Base-by-base conservation (phyloP, 1,284 basidiomycete genomes). In the Mixia osmundae region DNA sequence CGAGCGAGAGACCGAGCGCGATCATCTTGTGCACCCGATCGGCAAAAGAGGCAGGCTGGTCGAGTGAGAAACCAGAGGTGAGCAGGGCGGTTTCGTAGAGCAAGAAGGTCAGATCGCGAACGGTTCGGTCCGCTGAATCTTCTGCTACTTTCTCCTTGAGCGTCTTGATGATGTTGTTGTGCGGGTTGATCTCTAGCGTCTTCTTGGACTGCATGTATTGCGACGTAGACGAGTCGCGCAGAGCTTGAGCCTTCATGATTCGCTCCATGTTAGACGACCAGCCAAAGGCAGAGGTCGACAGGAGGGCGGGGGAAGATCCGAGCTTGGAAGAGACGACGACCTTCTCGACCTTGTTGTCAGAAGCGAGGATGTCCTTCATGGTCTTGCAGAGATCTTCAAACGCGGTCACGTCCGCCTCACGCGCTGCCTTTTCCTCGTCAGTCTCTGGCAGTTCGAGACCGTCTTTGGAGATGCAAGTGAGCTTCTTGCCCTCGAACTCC, bases 341-440 rank as follows among this genome's bases (percentile, higher is more conserved):
- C 71, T 97, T 97, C 71, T 97, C 91, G 48, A 97, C 89, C 69
- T 89, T 91, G 64, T 95, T 89, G 44, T 87, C 87, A n/a, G n/a
- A n/a, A n/a, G n/a, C n/a, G 44, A 97, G 82, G 46, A 80, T 82
- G 54, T 97, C 89, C 72, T 97, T 97, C 66, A 95, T 80, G 46
- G 75, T 71, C 50, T 77, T 69, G 71, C 82, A 91, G 46, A 97
- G 72, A 47, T 82, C 80, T 54, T 73, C 70, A 62, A 71, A 94
- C 52, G 75, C 72, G 50, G 72, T 66, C 30, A 68, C 71, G 62
- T 94, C 83, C 50, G 72, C 71, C 67, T 97, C 89, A 42, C 82
- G 79, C 27, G 58, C 62, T 55, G 68, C 70, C 76, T 95, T 95
- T 71, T 97, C 89, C 52, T 91, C 89, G 20, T 89, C 82, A 33